A percentile compares a stretch with the other conserved stretches of the same genome.
Evolutionary conservation across 495 filamentous ascomycete species (phyloP).

Genomic region (Cenococcum geophilum): DNA sequence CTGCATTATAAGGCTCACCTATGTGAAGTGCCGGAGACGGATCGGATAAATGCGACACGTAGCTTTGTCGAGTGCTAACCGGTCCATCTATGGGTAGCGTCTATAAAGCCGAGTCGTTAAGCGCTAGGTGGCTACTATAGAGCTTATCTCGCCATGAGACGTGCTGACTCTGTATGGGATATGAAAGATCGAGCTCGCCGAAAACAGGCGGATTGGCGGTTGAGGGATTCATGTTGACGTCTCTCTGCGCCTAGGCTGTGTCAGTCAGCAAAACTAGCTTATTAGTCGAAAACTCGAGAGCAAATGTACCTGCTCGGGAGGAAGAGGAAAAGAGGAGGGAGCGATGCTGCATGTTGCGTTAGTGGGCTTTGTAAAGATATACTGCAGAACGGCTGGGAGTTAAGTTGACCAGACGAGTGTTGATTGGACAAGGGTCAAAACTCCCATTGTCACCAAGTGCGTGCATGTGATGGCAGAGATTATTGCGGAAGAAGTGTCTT

Average conservation of each 20-base stretch:
- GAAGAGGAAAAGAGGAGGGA: background rate
- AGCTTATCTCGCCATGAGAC: conserved; percentile 5
- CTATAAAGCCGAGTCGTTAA: conserved; percentile 8
- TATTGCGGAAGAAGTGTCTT: no score
- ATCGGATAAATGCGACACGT: conserved; percentile 1
- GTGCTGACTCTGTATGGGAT: background rate
- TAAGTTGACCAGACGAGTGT: background rate
- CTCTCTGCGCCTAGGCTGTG: no score
- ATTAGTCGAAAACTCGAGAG: background rate
- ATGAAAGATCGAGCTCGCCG: conserved; percentile 7
- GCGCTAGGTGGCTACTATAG: background rate
- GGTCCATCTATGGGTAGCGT: conserved; percentile 3
- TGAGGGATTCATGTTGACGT: conserved; percentile 8
- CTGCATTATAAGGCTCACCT: conserved; percentile 4
- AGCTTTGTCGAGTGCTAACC: conserved; percentile 1
- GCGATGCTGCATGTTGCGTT: background rate
- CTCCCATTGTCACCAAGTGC: conserved; percentile 1
- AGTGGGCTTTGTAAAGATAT: background rate
- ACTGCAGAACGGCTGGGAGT: background rate
- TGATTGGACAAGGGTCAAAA: background rate
- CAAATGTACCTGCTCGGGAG: background rate
- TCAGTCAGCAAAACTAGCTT: background rate
- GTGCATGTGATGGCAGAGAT: no score
- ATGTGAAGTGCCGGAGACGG: conserved; percentile 7
- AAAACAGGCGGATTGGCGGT: conserved; percentile 1